phyloP scores from a whole-genome alignment of 805 yeast species.

The Cyberlindnera galapagoensis region DNA sequence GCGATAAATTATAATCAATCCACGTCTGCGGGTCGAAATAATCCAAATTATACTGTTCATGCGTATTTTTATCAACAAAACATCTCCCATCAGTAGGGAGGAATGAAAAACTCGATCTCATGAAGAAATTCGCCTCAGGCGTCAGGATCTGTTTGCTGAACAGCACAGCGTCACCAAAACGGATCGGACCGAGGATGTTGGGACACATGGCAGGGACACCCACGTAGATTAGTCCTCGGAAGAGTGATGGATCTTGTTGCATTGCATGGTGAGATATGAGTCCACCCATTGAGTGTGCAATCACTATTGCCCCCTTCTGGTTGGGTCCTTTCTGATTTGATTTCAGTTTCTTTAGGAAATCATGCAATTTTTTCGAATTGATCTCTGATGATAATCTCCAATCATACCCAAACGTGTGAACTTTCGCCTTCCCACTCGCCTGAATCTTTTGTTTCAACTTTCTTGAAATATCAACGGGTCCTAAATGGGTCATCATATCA shows the following conservation, averaged over 20 bases:
- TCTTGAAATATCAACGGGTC: slow-evolving; percentile 77
- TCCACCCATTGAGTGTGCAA: slow-evolving; percentile 96
- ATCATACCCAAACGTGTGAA: slow-evolving; percentile 84
- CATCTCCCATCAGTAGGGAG: slow-evolving; percentile 71
- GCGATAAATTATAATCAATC: slow-evolving; percentile 70
- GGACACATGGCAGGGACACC: slow-evolving; percentile 84
- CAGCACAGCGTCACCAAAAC: slow-evolving; percentile 76
- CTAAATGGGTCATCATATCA: slow-evolving; percentile 74
- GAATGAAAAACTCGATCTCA: slow-evolving; percentile 79
- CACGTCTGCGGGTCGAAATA: slow-evolving; percentile 76
- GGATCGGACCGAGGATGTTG: slow-evolving; percentile 77
- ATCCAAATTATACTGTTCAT: slow-evolving; percentile 58
- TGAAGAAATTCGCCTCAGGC: slow-evolving; percentile 76
- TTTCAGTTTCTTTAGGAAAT: slow-evolving; percentile 39
- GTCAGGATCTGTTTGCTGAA: slow-evolving; percentile 70
- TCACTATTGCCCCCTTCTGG: slow-evolving; percentile 59
- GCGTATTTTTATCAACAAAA: slow-evolving; percentile 57
- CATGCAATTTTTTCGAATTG: slow-evolving; percentile 42
- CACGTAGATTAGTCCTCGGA: slow-evolving; percentile 72
- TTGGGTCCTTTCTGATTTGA: slow-evolving; percentile 36
- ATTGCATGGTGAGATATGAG: slow-evolving; percentile 74
- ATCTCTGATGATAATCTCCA: slow-evolving; percentile 76
- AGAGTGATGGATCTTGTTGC: slow-evolving; percentile 57
- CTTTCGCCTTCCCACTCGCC: slow-evolving; percentile 50
- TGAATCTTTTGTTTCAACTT: slow-evolving; percentile 48